These are phyloP conservation scores for Antrodiella citrinella DNA, from an alignment of 768 basidiomycete species.

Conservation along the genomic window DNA sequence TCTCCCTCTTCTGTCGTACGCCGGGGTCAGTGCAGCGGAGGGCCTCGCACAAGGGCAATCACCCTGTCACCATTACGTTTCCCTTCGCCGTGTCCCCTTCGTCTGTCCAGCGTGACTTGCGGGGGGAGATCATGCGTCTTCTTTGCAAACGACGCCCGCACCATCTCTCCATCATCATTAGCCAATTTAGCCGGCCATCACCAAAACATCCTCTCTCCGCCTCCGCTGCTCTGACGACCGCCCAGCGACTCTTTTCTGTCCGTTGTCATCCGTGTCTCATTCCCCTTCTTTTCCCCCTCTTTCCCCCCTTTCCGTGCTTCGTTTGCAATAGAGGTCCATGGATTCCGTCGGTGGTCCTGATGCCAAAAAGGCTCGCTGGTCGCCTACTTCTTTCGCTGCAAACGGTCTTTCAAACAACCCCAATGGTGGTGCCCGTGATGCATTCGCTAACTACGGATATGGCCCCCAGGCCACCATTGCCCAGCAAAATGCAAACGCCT, in stretches of 20 bases:
- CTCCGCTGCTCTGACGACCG: too few relatives aligned
- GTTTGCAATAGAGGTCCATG: conserved; percentile 85
- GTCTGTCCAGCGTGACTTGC: too few relatives aligned
- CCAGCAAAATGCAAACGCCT: too few relatives aligned
- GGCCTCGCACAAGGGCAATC: too few relatives aligned
- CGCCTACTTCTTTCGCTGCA: conserved; percentile 47
- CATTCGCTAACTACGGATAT: conserved; percentile 84
- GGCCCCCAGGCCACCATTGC: conserved; percentile 63
- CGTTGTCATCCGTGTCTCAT: too few relatives aligned
- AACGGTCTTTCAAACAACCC: conserved; percentile 32
- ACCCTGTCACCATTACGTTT: too few relatives aligned
- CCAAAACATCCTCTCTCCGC: too few relatives aligned
- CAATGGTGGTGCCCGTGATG: conserved; percentile 45
- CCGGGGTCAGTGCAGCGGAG: not conserved
- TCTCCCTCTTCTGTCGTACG: conserved; percentile 5
- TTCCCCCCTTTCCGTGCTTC: conserved; percentile 4
- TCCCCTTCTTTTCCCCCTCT: not conserved
- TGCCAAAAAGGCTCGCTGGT: conserved; percentile 88
- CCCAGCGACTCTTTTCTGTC: too few relatives aligned
- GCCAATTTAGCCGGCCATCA: not conserved
- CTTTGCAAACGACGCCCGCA: too few relatives aligned
- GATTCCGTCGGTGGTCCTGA: conserved; percentile 76
- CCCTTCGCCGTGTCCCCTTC: too few relatives aligned
- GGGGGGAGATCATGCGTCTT: too few relatives aligned
- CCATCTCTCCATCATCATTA: too few relatives aligned